Evolutionary conservation across 2,329 filamentous ascomycete species (phyloP), one percentile per base, ranked within the genome.

Genomic region (Teratosphaeria gauchensis): DNA sequence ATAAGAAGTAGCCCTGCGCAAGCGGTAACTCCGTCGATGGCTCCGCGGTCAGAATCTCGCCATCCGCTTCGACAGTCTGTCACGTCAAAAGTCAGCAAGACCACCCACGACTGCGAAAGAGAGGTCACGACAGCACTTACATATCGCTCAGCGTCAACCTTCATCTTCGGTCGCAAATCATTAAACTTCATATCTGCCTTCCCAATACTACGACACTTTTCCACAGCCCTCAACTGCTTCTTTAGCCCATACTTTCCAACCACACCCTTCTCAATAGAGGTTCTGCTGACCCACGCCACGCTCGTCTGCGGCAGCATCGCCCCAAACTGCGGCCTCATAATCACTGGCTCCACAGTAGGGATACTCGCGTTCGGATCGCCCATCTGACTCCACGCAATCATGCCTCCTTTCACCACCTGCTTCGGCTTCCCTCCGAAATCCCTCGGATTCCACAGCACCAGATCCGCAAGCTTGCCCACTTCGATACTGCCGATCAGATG

Each of bases 81-180:
- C 57, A 16, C 38, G 31, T 48, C 31, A 51, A 56, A 52, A 19
- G 51, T 58, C 31, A 61, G 67, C 56, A 69, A 42, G n/a, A 5
- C 35, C 14, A 5, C 35, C 61, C 24, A 30, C n/a, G 24, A 53
- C 31, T 58, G 58, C 3, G 35, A 42, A 6, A 42, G n/a, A 58
- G 28, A 6, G 52, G 32, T 42, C n/a, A 14, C 24, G 55, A n/a
- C 30, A 42, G 33, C n/a, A 77, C 78, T 76, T 65, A 80, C 77
- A 76, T 96, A 97, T 68, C 83, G 86, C 80, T 97, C 92, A 4
- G 92, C 89, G 73, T 97, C 92, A 61, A 97, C 92, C 67, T 79
- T 85, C 89, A 97, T 96, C 76, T 81, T 84, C 14, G 92, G 92
- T 83, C 84, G 90, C 74, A 75, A 14, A 75, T 79, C 64, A 76